Percentiles rank a stretch among this genome's conserved stretches.
Conservation (phyloP, 208 protist species). For the Acanthamoeba triangularis region DNA sequence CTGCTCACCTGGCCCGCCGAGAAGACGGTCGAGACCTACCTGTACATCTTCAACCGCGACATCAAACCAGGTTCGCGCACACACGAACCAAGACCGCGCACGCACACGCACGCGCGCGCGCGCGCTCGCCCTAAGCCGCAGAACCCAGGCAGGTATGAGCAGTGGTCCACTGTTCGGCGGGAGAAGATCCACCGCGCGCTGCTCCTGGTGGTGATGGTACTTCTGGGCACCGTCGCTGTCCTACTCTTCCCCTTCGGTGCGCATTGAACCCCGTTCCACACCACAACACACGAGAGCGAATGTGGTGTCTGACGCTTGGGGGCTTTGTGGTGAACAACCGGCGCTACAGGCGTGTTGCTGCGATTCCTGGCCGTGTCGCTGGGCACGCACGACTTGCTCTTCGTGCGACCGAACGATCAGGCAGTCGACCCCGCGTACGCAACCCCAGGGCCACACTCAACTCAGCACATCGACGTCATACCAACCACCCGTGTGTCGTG, state of each 20-base stretch:
- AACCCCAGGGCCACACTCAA: too few relatives aligned
- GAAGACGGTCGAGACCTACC: conserved; percentile 38
- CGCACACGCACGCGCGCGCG: neutral
- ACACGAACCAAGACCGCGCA: too few relatives aligned
- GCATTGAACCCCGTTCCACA: neutral
- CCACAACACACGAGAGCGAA: too few relatives aligned
- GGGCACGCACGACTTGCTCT: conserved; percentile 23
- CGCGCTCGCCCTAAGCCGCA: too few relatives aligned
- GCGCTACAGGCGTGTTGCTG: neutral
- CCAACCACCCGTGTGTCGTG: too few relatives aligned
- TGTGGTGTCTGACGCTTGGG: too few relatives aligned
- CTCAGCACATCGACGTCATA: neutral
- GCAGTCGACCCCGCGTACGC: neutral
- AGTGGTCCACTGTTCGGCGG: neutral
- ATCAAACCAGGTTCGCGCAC: neutral
- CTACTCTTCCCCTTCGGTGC: conserved; percentile 43
- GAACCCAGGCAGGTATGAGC: neutral
- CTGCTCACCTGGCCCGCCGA: conserved; percentile 46
- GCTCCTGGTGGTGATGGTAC: neutral
- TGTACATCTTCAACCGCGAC: conserved; percentile 50
- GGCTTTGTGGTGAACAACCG: neutral
- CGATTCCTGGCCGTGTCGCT: neutral
- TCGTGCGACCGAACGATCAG: neutral
- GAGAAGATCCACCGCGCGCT: neutral
- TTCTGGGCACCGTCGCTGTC: neutral